A percentile compares a stretch with the other conserved stretches of the same genome.
These are phyloP conservation scores for Kurtzmaniella natalensis DNA, from an alignment of 1,139 yeast genomes.

Conservation along the genomic window DNA sequence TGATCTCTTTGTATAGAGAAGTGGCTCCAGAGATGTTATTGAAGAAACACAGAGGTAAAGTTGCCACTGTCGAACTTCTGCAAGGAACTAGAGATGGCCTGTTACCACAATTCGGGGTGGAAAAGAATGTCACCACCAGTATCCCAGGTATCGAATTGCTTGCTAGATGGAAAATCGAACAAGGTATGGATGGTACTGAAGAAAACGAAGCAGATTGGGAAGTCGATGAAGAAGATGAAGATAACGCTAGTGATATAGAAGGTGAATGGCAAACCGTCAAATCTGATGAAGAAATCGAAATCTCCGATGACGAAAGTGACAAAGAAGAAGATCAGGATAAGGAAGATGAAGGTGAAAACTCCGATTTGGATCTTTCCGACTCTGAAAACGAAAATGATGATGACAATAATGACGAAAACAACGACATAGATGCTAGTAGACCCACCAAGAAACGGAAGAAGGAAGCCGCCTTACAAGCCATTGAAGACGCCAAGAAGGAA, in stretches of 20 bases:
- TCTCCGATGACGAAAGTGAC: slow-evolving; percentile 50
- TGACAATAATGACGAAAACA: slow-evolving; percentile 25
- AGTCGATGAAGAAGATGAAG: slow-evolving; percentile 38
- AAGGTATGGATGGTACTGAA: slow-evolving; percentile 44
- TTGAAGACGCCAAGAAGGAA: slow-evolving; percentile 19
- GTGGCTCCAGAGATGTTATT: slow-evolving; percentile 94
- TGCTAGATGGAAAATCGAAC: slow-evolving; percentile 81
- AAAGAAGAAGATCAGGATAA: slow-evolving; percentile 22
- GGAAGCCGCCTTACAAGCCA: slow-evolving; percentile 16
- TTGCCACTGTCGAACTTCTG: slow-evolving; percentile 76
- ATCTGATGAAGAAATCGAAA: slow-evolving; percentile 53
- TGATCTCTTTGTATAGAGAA: slow-evolving; percentile 82
- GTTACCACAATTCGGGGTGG: slow-evolving; percentile 71
- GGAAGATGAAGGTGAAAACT: slow-evolving; percentile 26
- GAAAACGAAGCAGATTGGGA: slow-evolving; percentile 45
- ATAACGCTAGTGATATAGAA: slow-evolving; percentile 50
- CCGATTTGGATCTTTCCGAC: slow-evolving; percentile 37
- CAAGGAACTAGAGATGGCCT: slow-evolving; percentile 40
- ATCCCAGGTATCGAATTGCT: slow-evolving; percentile 89
- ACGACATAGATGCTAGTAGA: slow-evolving; percentile 26
- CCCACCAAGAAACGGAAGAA: slow-evolving; percentile 16
- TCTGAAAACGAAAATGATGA: slow-evolving; percentile 12
- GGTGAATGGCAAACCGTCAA: slow-evolving; percentile 62
- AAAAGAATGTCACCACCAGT: slow-evolving; percentile 54
- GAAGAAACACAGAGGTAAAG: slow-evolving; percentile 88